Conservation (phyloP, 1,139 yeast genomes). For the Maudiozyma humilis region DNA sequence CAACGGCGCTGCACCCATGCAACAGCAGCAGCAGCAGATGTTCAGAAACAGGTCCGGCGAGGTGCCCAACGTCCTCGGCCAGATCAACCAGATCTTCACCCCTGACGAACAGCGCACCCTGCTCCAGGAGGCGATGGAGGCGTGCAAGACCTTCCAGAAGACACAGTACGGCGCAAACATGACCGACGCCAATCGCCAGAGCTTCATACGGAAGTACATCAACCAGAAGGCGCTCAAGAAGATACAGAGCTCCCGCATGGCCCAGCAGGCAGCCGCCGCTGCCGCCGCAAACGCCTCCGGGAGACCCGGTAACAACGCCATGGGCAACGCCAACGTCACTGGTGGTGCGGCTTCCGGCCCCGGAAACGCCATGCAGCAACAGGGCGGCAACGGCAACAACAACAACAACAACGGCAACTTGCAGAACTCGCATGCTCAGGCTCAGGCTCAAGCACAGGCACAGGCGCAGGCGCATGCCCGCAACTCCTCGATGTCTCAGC, state of each 20-base stretch:
- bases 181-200: slow-evolving; percentile 26
- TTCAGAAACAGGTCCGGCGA: slow-evolving; percentile 12
- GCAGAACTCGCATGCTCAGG: slow-evolving; percentile 2
- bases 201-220: slow-evolving; percentile 30
- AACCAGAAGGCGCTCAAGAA: slow-evolving; percentile 38
- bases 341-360: background rate
- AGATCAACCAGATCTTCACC: slow-evolving; percentile 31
- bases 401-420: slow-evolving; percentile 2
- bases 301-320: slow-evolving; percentile 3
- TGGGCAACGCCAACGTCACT: slow-evolving; percentile 2
- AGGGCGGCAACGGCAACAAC: slow-evolving; percentile 3
- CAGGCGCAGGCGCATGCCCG: slow-evolving; percentile 13
- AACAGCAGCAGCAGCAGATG: slow-evolving; percentile 20
- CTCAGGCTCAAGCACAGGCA: slow-evolving; percentile 11
- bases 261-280: slow-evolving; percentile 16
- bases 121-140: slow-evolving; percentile 28
- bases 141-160: slow-evolving; percentile 26
- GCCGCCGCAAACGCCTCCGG: slow-evolving; percentile 1
- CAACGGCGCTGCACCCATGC: background rate
- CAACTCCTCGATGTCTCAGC: slow-evolving; percentile 10
- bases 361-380: slow-evolving; percentile 5
- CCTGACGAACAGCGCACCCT: slow-evolving; percentile 31
- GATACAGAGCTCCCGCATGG: slow-evolving; percentile 26
- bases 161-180: slow-evolving; percentile 24
- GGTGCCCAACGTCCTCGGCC: slow-evolving; percentile 31